These are phyloP conservation scores for Cytospora leucostoma DNA, from an alignment of 2,329 filamentous ascomycete species.

Conservation along the genomic window DNA sequence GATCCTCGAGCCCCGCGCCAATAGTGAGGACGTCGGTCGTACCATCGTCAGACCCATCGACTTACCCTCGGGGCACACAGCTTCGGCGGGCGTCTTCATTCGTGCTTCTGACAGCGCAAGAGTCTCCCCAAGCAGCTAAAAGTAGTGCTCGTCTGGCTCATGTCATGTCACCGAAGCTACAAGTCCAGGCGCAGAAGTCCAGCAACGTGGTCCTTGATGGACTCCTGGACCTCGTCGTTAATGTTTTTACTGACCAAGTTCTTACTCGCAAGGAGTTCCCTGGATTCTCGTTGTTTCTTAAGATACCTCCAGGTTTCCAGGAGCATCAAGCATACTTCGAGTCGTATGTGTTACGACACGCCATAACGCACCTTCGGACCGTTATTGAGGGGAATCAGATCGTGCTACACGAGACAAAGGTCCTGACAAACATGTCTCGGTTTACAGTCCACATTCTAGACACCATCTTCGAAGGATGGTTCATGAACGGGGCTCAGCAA, in stretches of 20 bases:
- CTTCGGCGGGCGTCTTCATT: conserved; percentile 87
- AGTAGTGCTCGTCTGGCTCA: conserved; percentile 63
- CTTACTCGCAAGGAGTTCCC: conserved; percentile 86
- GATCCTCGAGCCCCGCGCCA: conserved; percentile 61
- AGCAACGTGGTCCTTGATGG: conserved; percentile 74
- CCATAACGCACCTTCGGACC: conserved; percentile 70
- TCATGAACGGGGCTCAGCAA: conserved; percentile 81
- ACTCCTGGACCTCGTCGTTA: conserved; percentile 74
- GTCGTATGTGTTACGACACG: conserved; percentile 79
- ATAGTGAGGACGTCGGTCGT: conserved; percentile 72
- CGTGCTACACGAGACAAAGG: conserved; percentile 74
- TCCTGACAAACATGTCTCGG: conserved; percentile 83
- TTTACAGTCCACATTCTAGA: conserved; percentile 82
- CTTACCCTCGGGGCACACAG: conserved; percentile 55
- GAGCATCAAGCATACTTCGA: conserved; percentile 96
- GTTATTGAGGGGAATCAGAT: conserved; percentile 72
- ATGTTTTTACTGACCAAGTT: conserved; percentile 83
- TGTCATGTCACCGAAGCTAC: conserved; percentile 60
- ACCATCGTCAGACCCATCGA: conserved; percentile 50
- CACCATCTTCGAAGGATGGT: conserved; percentile 94
- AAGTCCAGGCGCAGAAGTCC: conserved; percentile 51
- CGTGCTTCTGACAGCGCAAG: conserved; percentile 77
- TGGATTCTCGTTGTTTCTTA: conserved; percentile 81
- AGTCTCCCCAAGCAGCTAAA: conserved; percentile 55
- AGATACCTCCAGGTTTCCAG: conserved; percentile 87